Evolutionary conservation across 2,329 filamentous ascomycete genomes (phyloP), one percentile per base, ranked within the genome.

Genomic region (Sporothrix protearum): DNA sequence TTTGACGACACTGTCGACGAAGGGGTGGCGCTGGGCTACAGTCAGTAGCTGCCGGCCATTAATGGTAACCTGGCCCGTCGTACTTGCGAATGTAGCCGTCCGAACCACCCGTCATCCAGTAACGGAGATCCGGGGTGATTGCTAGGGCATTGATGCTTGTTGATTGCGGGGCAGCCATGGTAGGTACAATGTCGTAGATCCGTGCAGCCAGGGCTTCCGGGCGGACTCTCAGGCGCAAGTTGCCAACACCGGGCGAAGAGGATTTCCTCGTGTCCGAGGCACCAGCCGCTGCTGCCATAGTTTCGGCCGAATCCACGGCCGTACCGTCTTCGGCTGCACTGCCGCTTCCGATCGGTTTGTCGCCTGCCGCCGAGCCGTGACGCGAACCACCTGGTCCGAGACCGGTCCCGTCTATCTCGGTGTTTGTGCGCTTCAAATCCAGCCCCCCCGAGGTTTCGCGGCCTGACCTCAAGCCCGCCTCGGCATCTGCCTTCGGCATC

Each of bases 41-140:
- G 96, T 99, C 76, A 99, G 84, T 73, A 95, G 90, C 45, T 96
- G 88, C 81, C 97, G 97, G 75, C 94, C 94, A 79, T 99, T 99
- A 76, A 96, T 94, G 5, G 96, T 97, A 47, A 47, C 94, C 93
- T 2, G 92, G 90, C 80, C 96, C 97, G 79, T 99, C 96, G 82
- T 96, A 98, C 80, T 97, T 98, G 71, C 96, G 89, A 74, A 99
- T 95, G 78, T 97, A 99, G 64, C 96, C 95, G 81, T 99, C 96
- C 0, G 92, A 91, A 0, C 96, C 96, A 49, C 96, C 96, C 12
- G 91, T 97, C 79, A 98, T 94, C 80, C 97, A 95, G 87, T 94
- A 98, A 71, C 94, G 88, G 85, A 97, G 91, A 80, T 99, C 96
- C 1, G 94, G 94, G 0, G 96, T 99, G 42, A 96, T 91, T 30